Base-by-base conservation (phyloP, 2,329 filamentous ascomycete species). In the Aspergillus sojae region DNA sequence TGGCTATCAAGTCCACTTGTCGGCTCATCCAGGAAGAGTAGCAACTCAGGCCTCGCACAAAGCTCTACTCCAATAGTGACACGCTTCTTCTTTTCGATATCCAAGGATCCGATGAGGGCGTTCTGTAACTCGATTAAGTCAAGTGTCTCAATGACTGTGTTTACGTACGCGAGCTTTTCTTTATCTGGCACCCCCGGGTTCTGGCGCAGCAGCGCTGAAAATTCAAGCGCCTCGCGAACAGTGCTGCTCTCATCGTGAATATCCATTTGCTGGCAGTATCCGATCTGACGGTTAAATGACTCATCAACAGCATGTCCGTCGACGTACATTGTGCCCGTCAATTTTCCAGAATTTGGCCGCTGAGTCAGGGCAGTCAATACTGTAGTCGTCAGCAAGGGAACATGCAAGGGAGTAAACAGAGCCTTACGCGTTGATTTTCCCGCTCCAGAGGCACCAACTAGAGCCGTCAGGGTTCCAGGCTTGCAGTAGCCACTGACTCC, bases 401-500 rank as follows among this genome's bases (percentile, higher is more conserved):
- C 19, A 46, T 12, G 5, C 4, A 39, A 21, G n/a, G 21, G 11
- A 16, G 2, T 41, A n/a, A 41, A 39, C 5, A 30, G n/a, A 58
- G 28, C 5, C 73, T 68, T 68, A 76, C 74, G 65, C 21, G 74
- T 76, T 16, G 74, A 76, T 77, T 94, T 94, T 10, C 91, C 91
- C 9, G 91, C 91, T 26, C 90, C 90, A 7, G 87, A 91, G 1
- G 89, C 89, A 36, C 92, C 91, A 78, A 94, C 90, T 0, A 94
- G 81, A 0, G 91, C 91, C n/a, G 91, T 86, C 82, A 94, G 85
- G 34, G 89, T 80, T 6, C 91, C 91, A 0, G 91, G 91, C 71
- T 91, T 91, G 7, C 87, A 90, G 68, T 91, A 93, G 0, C 91
- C 91, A 62, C 83, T 87, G 57, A 93, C 86, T 2, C 88, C 83